Conservation (phyloP, 371 early-diverging fungal species). For the Mucor piriformis region DNA sequence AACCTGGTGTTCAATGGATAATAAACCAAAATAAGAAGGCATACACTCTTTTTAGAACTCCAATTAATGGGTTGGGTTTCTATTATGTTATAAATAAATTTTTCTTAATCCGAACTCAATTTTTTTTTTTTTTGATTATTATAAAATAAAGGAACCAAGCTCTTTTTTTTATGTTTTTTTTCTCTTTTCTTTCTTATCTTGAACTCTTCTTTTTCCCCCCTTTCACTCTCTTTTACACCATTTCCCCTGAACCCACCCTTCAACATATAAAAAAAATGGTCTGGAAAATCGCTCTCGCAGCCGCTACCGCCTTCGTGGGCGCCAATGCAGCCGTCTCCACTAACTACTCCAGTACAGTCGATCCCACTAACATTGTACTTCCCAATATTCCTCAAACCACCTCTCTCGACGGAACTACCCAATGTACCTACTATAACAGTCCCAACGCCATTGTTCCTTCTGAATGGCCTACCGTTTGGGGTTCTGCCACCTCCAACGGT, state of each 20-base stretch:
- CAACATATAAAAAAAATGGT: slow-evolving; percentile 20
- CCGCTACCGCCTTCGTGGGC: slow-evolving; percentile 13
- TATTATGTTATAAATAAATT: slow-evolving; percentile 2
- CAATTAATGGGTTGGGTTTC: neutral
- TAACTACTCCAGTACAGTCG: slow-evolving; percentile 29
- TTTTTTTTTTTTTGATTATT: slow-evolving; percentile 1
- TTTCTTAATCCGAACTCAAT: neutral
- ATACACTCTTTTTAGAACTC: slow-evolving; percentile 1
- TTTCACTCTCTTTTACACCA: slow-evolving; percentile 2
- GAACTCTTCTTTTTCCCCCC: neutral
- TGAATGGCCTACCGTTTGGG: slow-evolving; percentile 46
- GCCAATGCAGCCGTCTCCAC: slow-evolving; percentile 26
- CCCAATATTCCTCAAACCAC: slow-evolving; percentile 44
- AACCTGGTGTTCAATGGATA: slow-evolving; percentile 2
- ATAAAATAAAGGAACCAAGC: neutral
- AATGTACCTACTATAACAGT: slow-evolving; percentile 37
- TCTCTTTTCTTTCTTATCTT: slow-evolving; percentile 8
- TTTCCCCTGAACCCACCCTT: neutral
- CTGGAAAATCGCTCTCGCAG: slow-evolving; percentile 27
- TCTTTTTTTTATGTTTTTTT: neutral
- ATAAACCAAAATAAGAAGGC: neutral
- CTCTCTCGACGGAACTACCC: slow-evolving; percentile 28
- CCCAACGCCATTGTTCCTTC: slow-evolving; percentile 16
- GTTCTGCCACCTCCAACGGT: slow-evolving; percentile 41
- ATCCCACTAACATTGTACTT: slow-evolving; percentile 36